These are phyloP conservation scores for Boletus pseudo-olivaceus DNA, from an alignment of 768 basidiomycete species.

Conservation along the genomic window DNA sequence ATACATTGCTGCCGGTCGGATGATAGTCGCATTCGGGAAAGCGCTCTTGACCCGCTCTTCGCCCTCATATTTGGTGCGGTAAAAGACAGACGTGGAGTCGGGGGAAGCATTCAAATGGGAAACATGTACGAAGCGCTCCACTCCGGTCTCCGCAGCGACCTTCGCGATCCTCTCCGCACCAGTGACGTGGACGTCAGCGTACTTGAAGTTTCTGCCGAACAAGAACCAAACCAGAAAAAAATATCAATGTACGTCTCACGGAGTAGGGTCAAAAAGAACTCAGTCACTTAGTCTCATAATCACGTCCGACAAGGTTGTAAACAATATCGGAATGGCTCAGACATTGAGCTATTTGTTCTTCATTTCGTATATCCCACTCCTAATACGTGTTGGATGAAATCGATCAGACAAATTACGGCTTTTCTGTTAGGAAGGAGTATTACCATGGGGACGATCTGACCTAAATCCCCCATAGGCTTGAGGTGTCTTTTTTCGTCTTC, in stretches of 20 bases:
- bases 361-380: slow-evolving; percentile 96
- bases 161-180: slow-evolving; percentile 86
- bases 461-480: slow-evolving; percentile 93
- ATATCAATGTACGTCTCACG: slow-evolving; percentile 12
- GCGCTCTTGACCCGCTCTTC: slow-evolving; percentile 81
- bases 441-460: slow-evolving; percentile 94
- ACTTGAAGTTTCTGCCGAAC: slow-evolving; percentile 77
- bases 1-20: slow-evolving; percentile 81
- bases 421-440: slow-evolving; percentile 19
- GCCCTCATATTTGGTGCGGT: slow-evolving; percentile 85
- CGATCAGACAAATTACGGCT: slow-evolving; percentile 22
- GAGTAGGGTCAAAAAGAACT: slow-evolving; percentile 13
- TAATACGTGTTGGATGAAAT: slow-evolving; percentile 33
- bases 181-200: slow-evolving; percentile 71
- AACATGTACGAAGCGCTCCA: slow-evolving; percentile 86
- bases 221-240: not conserved
- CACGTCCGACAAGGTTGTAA: slow-evolving; percentile 91
- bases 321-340: slow-evolving; percentile 93
- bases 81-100: slow-evolving; percentile 76
- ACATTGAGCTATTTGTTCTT: slow-evolving; percentile 90
- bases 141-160: slow-evolving; percentile 71
- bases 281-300: slow-evolving; percentile 92
- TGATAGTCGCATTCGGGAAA: slow-evolving; percentile 84
- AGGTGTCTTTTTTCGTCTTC: slow-evolving; percentile 89
- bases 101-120: slow-evolving; percentile 91